Base-by-base conservation (phyloP, 2,329 filamentous ascomycete genomes). In the Teratosphaeria destructans region DNA sequence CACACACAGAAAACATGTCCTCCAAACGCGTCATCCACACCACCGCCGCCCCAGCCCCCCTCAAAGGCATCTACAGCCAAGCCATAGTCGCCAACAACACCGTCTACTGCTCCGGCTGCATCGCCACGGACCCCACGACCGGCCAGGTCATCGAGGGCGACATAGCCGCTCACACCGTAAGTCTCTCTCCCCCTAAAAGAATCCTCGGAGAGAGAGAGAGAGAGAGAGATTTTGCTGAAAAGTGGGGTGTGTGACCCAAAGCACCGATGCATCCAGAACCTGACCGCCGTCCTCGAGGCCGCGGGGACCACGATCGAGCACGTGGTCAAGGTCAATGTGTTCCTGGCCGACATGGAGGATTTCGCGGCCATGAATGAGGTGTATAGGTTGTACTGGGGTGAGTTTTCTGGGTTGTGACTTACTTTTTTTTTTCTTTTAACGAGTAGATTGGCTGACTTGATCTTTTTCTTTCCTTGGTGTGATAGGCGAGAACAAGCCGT, bases 31-130 rank as follows among this genome's bases (percentile, higher is more conserved):
- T 65, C 59, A 61, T 70, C 62, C 57, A 64, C 52, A 70, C 68
- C 54, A 59, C 66, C 29, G 66, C 67, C n/a, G 68, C 68, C 34
- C 68, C 68, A 7, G 60, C 61, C 47, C 62, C 66, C 1, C 60
- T 68, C 19, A 59, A 66, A 1, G 68, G 66, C 34, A 64, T 72
- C 61, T 67, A 66, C 61, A 67, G 60, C 60, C 71, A 73, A 66
- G 71, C 71, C 55, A 69, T 73, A 58, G 61, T 72, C 39, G 70
- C 71, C 71, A 83, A 85, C 67, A 85, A 84, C 66, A 81, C 86
- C 71, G 82, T 89, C n/a, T 89, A 87, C 75, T 87, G 85, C 75
- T 87, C 84, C 1, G 86, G 86, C 27, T 79, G 78, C 62, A 77
- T 88, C 35, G 82, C 81, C 14, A 75, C 83, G 66, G 79, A 85